Base-by-base conservation (phyloP, 768 basidiomycete species). In the Russula ochroleuca region DNA sequence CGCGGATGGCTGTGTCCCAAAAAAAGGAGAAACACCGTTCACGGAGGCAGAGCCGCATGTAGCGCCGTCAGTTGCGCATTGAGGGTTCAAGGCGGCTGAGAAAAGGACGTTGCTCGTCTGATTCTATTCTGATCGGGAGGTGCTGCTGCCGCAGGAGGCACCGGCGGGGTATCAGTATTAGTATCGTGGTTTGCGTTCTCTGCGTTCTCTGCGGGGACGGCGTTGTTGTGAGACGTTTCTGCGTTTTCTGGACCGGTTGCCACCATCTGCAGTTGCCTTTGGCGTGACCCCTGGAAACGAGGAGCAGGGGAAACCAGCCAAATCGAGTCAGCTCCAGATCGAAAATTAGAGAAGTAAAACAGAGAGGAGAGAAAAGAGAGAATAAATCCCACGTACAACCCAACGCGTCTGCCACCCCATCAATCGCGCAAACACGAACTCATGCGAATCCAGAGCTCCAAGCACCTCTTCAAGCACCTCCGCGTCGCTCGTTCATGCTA, bases 1-100 rank as follows among this genome's bases (percentile, higher is more conserved):
- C 92, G 83, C 0, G 95, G 94, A 72, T 97, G 92, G 0, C 86
- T 85, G 70, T 98, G 93, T 1, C 95, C 94, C 0, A 88, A 91
- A 71, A 97, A n/a, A 86, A 98, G 78, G 57, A 98, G 75, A 23
- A 98, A 73, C 0, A 93, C 94, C 0, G 94, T 92, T 23, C 86
- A 84, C 2, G 86, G 72, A 0, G 94, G 94, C 0, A 98, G 81
- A 0, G 85, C 73, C 0, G 80, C 76, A 70, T 95, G 85, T 0
- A 98, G 75, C 2, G 75, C 70, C 41, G 75, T 73, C 4, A 98
- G 80, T 8, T 85, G 86, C 0, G 70, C 70, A 73, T 95, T 83
- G 41, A 97, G n/a, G 79, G 0, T 76, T 69, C 0, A 74, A 62
- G 25, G 90, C 40, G 14, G 64, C 17, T 50, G 57, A 3, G 63